Percentiles rank a stretch among this genome's conserved stretches.
Conservation (phyloP, 768 basidiomycete species). For the Lactifluus volemus region DNA sequence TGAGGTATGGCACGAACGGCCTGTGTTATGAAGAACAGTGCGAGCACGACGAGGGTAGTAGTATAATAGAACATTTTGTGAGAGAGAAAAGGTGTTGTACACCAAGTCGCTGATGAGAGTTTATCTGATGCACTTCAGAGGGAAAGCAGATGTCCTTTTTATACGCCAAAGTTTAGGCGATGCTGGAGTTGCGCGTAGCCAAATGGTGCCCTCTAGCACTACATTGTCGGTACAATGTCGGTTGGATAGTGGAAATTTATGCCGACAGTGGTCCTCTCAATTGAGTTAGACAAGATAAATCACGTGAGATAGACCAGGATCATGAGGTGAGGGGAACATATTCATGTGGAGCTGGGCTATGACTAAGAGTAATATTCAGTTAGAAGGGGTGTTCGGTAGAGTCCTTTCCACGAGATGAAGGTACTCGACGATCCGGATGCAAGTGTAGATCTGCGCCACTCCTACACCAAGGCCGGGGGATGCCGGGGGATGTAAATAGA, state of each 20-base stretch:
- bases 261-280: not conserved
- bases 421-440: slow-evolving; percentile 87
- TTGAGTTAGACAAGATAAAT: too few relatives aligned
- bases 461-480: slow-evolving; percentile 33
- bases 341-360: too few relatives aligned
- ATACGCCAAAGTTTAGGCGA: slow-evolving; percentile 2
- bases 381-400: slow-evolving; percentile 86
- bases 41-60: not conserved
- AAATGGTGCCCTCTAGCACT: not conserved
- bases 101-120: not conserved
- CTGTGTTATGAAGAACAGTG: not conserved
- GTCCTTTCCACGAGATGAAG: slow-evolving; percentile 71
- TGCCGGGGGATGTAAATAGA: not conserved
- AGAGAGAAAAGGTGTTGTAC: not conserved
- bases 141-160: not conserved
- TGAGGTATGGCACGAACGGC: not conserved
- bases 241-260: not conserved
- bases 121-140: not conserved
- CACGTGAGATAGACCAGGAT: too few relatives aligned
- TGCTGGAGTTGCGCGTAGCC: not conserved
- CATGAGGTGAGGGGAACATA: too few relatives aligned
- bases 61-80: not conserved
- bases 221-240: not conserved
- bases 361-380: not conserved
- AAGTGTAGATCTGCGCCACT: slow-evolving; percentile 82